These are phyloP conservation scores for Fusarium graminum DNA, from an alignment of 2,329 filamentous ascomycete genomes.

Conservation along the genomic window DNA sequence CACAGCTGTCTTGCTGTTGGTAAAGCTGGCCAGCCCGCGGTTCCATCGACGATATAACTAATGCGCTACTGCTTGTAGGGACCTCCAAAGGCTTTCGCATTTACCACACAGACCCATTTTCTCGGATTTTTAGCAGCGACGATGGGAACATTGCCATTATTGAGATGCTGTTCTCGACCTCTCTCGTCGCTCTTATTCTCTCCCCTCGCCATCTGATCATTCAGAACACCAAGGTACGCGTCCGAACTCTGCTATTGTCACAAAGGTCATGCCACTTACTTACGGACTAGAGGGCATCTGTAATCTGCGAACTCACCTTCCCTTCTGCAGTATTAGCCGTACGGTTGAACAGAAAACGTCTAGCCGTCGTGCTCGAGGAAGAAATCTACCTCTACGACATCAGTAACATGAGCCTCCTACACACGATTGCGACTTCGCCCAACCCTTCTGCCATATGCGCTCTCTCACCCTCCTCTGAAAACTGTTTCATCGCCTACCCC, in stretches of 20 bases:
- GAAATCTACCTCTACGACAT: conserved; percentile 99
- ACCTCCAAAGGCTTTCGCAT: conserved; percentile 96
- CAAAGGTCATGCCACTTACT: conserved; percentile 32
- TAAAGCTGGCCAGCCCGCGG: conserved; percentile 59
- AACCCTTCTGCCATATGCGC: conserved; percentile 94
- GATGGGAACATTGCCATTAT: conserved; percentile 96
- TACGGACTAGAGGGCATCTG: conserved; percentile 70
- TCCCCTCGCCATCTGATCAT: conserved; percentile 94
- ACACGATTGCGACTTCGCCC: conserved; percentile 92
- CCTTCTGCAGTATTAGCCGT: conserved; percentile 96
- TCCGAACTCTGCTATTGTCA: not conserved
- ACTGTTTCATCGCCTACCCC: conserved; percentile 95
- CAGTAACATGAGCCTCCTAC: conserved; percentile 95
- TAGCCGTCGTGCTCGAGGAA: conserved; percentile 94
- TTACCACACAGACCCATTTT: conserved; percentile 96
- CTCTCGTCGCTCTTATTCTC: conserved; percentile 90
- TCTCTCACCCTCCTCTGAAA: conserved; percentile 92
- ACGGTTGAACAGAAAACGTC: conserved; percentile 90
- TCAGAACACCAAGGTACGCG: conserved; percentile 89
- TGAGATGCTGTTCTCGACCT: conserved; percentile 99
- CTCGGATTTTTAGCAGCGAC: conserved; percentile 92
- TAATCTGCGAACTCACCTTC: conserved; percentile 98
- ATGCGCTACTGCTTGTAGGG: conserved; percentile 62
- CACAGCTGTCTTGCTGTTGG: conserved; percentile 96
- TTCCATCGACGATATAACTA: conserved; percentile 19